Evolutionary conservation across 1,139 yeast species (phyloP).

Genomic region (Suhomyces coccinellae): DNA sequence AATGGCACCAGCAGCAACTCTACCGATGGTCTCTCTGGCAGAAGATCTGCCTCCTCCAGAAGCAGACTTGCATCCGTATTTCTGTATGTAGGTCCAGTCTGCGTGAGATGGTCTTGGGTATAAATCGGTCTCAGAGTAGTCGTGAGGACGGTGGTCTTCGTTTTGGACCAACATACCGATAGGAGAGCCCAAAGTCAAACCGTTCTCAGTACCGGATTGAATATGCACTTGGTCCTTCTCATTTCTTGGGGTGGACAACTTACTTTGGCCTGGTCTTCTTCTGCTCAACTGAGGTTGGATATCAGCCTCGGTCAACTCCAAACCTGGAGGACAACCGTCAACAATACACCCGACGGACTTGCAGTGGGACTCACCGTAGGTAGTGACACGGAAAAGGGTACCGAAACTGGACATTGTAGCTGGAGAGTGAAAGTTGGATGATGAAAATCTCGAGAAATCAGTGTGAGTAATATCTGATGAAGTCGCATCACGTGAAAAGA

Average conservation of each 20-base stretch:
- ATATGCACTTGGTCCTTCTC: slow-evolving; percentile 91
- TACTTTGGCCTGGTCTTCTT: slow-evolving; percentile 97
- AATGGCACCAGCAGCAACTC: slow-evolving; percentile 98
- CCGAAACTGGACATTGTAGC: slow-evolving; percentile 46
- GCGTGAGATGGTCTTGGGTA: slow-evolving; percentile 99
- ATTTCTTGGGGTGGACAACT: slow-evolving; percentile 89
- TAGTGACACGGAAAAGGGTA: slow-evolving; percentile 65
- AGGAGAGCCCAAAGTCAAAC: slow-evolving; percentile 91
- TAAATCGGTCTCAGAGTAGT: slow-evolving; percentile 89
- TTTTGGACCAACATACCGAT: slow-evolving; percentile 90
- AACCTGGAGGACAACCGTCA: slow-evolving; percentile 97
- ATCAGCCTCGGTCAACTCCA: slow-evolving; percentile 79
- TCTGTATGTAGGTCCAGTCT: slow-evolving; percentile 86
- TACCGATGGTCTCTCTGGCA: slow-evolving; percentile 96
- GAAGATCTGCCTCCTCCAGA: slow-evolving; percentile 98
- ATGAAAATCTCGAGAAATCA: slow-evolving; percentile 11
- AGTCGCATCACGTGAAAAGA: slow-evolving; percentile 7
- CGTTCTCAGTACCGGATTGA: slow-evolving; percentile 93
- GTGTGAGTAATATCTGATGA: slow-evolving; percentile 12
- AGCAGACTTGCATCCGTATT: slow-evolving; percentile 89
- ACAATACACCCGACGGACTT: slow-evolving; percentile 98
- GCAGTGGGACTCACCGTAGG: slow-evolving; percentile 98
- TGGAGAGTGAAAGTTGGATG: not conserved
- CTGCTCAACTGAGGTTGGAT: slow-evolving; percentile 94
- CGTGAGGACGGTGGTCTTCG: slow-evolving; percentile 96